Percentiles rank a stretch among this genome's conserved stretches.
Evolutionary conservation across 768 basidiomycete species (phyloP).

Genomic region (Phaeotremella skinneri): DNA sequence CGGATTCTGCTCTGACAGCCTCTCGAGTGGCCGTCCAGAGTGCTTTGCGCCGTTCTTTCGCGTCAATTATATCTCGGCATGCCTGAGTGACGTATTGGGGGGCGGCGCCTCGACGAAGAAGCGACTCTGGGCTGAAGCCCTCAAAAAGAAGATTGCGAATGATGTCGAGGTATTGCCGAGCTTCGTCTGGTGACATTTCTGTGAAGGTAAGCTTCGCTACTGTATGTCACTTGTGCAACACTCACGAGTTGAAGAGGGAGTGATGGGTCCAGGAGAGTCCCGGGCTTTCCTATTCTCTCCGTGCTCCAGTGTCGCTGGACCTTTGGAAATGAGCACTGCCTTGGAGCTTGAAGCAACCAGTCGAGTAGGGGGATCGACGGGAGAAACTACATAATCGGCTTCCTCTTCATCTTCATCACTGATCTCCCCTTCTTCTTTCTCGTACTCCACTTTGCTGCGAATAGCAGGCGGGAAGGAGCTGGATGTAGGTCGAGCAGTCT

Average conservation of each 20-base stretch:
- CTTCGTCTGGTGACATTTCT: slow-evolving; percentile 34
- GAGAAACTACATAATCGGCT: background rate
- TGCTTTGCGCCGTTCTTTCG: slow-evolving; percentile 18
- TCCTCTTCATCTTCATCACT: slow-evolving; percentile 29
- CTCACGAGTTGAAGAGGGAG: slow-evolving; percentile 15
- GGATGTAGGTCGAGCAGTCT: background rate
- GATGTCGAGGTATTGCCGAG: slow-evolving; percentile 37
- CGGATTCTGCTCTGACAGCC: slow-evolving; percentile 14
- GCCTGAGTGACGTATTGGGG: slow-evolving; percentile 36
- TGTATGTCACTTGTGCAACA: background rate
- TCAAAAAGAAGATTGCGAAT: slow-evolving; percentile 35
- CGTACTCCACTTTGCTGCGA: slow-evolving; percentile 10
- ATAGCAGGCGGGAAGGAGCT: background rate
- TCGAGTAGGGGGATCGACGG: background rate
- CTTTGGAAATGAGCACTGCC: too few species aligned
- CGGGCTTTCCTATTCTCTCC: background rate
- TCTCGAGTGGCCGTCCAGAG: slow-evolving; percentile 26
- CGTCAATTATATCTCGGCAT: slow-evolving; percentile 39
- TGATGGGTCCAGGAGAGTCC: background rate
- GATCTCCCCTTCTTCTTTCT: slow-evolving; percentile 46
- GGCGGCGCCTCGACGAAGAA: slow-evolving; percentile 32
- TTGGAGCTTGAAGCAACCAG: too few species aligned
- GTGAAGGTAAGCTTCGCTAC: background rate
- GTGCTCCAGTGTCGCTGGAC: background rate
- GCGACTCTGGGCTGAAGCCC: slow-evolving; percentile 31